phyloP scores from a whole-genome alignment of 345 rosid species.

The Sonneratia caseolaris region DNA sequence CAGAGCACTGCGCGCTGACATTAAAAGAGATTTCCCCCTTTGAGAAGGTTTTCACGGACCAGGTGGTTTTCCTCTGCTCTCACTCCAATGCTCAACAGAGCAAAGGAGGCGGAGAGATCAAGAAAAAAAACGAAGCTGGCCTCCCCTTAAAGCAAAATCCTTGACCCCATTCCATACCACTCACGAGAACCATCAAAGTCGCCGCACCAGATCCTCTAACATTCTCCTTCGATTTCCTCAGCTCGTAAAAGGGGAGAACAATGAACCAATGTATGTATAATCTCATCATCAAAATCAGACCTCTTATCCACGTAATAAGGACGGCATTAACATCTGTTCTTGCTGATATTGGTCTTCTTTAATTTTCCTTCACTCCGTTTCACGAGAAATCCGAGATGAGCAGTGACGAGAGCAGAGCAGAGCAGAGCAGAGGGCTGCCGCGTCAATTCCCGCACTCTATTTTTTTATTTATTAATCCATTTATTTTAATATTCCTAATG shows the following conservation, averaged over 20 bases:
- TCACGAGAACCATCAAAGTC: too few species aligned
- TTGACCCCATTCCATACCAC: too few species aligned
- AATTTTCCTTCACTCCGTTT: background rate
- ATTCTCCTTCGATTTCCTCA: too few species aligned
- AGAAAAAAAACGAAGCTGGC: constrained; percentile 5
- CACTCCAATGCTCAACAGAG: constrained; percentile 2
- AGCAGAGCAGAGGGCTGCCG: background rate
- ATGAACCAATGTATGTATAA: too few species aligned
- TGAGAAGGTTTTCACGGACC: constrained; percentile 5
- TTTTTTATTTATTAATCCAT: background rate
- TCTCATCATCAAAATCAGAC: too few species aligned
- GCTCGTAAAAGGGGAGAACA: too few species aligned
- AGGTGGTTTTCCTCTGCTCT: constrained; percentile 13
- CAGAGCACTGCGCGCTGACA: background rate
- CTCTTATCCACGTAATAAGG: too few species aligned
- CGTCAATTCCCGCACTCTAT: background rate
- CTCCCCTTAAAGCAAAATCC: too few species aligned
- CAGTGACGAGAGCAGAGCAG: background rate
- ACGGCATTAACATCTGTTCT: background rate
- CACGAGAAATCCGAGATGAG: constrained; percentile 48
- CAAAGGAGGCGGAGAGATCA: constrained; percentile 8
- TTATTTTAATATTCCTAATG: background rate
- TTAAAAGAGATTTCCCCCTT: background rate
- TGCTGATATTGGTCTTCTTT: background rate
- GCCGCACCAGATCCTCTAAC: too few species aligned